Evolutionary conservation across 2,329 filamentous ascomycete genomes (phyloP).

Genomic region (Penicillium hesseltinei): DNA sequence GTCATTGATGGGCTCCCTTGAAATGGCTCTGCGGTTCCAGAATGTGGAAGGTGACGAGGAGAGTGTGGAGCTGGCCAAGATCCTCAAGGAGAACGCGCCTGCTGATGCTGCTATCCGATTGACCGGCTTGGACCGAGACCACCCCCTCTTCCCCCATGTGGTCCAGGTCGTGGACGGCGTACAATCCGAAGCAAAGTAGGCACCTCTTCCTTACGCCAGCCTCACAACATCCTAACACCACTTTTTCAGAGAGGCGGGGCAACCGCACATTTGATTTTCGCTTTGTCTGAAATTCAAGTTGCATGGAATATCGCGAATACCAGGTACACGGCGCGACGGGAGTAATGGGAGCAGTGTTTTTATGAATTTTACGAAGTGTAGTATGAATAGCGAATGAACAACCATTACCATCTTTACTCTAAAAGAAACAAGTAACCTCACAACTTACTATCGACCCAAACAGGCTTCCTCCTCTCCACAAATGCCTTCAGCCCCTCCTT

Average conservation of each 20-base stretch:
- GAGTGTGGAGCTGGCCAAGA: conserved; percentile 78
- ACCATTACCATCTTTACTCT: neutral
- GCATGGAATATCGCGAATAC: conserved; percentile 35
- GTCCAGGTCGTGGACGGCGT: conserved; percentile 79
- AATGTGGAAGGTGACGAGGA: conserved; percentile 90
- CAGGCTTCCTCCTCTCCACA: conserved; percentile 69
- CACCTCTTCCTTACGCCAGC: neutral
- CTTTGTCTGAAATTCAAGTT: conserved; percentile 20
- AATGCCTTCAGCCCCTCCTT: conserved; percentile 72
- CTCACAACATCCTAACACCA: conserved; percentile 12
- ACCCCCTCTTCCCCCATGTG: conserved; percentile 75
- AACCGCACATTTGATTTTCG: conserved; percentile 30
- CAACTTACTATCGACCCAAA: conserved; percentile 54
- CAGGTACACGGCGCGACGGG: conserved; percentile 27
- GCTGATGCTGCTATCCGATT: conserved; percentile 76
- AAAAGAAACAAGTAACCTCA: conserved; percentile 12
- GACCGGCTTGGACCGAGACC: conserved; percentile 71
- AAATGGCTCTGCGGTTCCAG: conserved; percentile 94
- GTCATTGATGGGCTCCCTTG: conserved; percentile 75
- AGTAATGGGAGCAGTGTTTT: conserved; percentile 22
- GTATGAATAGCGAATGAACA: conserved; percentile 11
- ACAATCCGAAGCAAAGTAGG: conserved; percentile 54
- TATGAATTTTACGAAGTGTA: conserved; percentile 13
- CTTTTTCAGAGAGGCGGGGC: conserved; percentile 26
- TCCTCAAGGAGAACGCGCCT: conserved; percentile 71